Base-by-base conservation (phyloP, 768 basidiomycete species). In the Macrolepiota dolichaula region DNA sequence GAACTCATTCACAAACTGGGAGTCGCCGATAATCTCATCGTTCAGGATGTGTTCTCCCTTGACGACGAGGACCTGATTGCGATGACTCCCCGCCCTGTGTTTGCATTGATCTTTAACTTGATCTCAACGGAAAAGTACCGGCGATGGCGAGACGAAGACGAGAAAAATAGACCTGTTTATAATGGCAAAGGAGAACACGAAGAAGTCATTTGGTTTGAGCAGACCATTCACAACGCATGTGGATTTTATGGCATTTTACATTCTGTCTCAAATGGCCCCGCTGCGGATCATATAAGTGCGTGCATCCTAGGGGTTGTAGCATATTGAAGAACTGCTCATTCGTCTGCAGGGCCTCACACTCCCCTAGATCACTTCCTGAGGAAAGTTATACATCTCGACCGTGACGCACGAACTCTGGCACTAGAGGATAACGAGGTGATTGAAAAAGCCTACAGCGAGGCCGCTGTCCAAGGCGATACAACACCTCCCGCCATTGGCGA, bases 191-290 rank as follows among this genome's bases (percentile, higher is more conserved):
- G 74, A 22, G 67, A 68, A 36, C 63, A 58, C 9, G 76, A 76
- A 58, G 68, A 68, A 11, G 73, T 71, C n/a, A 61, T 74, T 19
- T 77, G 75, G 75, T 74, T 71, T 63, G 60, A 72, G 49, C 76
- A 77, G 59, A 75, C 74, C 22, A 77, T 77, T 46, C 62, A 69
- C 19, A 76, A 77, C 55, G 76, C 76, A 1, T 77, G 76, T 57
- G 76, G 76, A 2, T 64, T 77, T 5, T 75, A 76, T 58, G 76
- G 68, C 1, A 69, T 76, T 49, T 56, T 77, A 46, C 76, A 77
- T 59, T 70, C 72, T 3, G 61, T 74, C 12, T 70, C 67, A 4
- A 77, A 77, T 59, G 70, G 69, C 1, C 59, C 59, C 59, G 67
- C 46, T 65, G 65, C 54, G 17, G 57, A 56, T 9, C 60, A 52